Base-by-base conservation (phyloP, 2,329 filamentous ascomycete genomes). In the Didymellaceae sp. region DNA sequence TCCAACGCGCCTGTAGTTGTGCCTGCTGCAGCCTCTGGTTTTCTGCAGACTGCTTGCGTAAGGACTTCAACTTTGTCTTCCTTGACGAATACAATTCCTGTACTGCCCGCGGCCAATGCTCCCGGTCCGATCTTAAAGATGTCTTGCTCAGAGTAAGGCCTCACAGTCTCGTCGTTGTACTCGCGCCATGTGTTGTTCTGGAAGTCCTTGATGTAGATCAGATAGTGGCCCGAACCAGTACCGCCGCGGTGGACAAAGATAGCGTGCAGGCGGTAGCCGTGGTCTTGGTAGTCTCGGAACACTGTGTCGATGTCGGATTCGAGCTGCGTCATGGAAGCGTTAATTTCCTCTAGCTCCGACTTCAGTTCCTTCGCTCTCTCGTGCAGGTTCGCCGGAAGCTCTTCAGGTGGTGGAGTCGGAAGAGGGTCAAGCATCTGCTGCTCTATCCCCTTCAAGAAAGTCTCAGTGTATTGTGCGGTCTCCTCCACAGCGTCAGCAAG, bases 151-250 rank as follows among this genome's bases (percentile, higher is more conserved):
- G 79, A 77, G 20, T 85, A 82, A 57, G 89, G 85, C 2, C 84
- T 86, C 18, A 99, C 91, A 13, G 81, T 82, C 45, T 88, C 87
- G 66, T 99, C 94, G 69, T 99, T 99, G 79, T 97, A 99, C 66
- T 90, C 91, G 49, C 91, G 87, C 92, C 94, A 99, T 16, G 92
- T 78, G 26, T 86, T 77, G 37, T 85, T 83, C 58, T 87, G 83
- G 71, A 96, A 96, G 75, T 97, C 94, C 66, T 86, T 89, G 57
- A 99, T 95, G 82, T 92, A 97, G 34, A 97, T 91, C 87, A 91
- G 97, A 75, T 97, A 99, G 73, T 99, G 94, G 0, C 94, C 94
- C 22, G 82, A 81, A 11, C 66, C 65, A 2, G 72, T 65, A 7
- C 80, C 79, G 24, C 90, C 90, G 16, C 88, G 86, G 70, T 99